phyloP scores from a whole-genome alignment of 2,329 filamentous ascomycete species.

The Pseudocercospora crystallina region DNA sequence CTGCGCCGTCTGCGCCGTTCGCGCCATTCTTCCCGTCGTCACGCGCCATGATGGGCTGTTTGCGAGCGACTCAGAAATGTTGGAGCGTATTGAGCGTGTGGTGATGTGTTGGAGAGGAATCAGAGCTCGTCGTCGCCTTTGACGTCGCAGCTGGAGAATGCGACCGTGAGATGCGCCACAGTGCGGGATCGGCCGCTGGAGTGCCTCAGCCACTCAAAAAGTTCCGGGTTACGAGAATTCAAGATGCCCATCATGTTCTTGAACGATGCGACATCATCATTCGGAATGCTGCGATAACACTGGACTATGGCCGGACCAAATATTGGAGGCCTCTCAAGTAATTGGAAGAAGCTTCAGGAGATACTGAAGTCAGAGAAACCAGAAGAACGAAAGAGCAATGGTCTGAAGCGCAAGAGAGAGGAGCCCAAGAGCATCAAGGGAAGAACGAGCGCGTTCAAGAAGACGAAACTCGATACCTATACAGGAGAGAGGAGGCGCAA shows the following conservation, averaged over 20 bases:
- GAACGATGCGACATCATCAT: neutral
- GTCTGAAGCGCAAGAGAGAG: constrained; percentile 36
- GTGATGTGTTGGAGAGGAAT: constrained; percentile 12
- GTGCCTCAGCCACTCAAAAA: neutral
- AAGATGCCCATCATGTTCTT: neutral
- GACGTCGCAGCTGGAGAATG: constrained; percentile 11
- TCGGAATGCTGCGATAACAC: constrained; percentile 9
- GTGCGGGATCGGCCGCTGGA: neutral
- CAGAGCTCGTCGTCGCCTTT: constrained; percentile 14
- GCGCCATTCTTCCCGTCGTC: constrained; percentile 42
- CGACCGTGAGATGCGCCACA: constrained; percentile 16
- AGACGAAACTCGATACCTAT: constrained; percentile 18
- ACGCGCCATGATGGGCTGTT: constrained; percentile 51
- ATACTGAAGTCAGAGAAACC: constrained; percentile 45
- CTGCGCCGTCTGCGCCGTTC: constrained; percentile 36
- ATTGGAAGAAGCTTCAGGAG: constrained; percentile 77
- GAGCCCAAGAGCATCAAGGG: constrained; percentile 20
- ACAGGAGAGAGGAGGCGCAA: constrained; percentile 31
- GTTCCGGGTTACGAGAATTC: neutral
- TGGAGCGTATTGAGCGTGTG: constrained; percentile 6
- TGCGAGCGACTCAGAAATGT: neutral
- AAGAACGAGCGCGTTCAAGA: constrained; percentile 21
- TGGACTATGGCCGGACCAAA: constrained; percentile 38
- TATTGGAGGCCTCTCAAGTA: constrained; percentile 50
- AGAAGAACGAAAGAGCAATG: constrained; percentile 31